Base-by-base conservation (phyloP, 306 rosid species). In the Quercus cerris region DNA sequence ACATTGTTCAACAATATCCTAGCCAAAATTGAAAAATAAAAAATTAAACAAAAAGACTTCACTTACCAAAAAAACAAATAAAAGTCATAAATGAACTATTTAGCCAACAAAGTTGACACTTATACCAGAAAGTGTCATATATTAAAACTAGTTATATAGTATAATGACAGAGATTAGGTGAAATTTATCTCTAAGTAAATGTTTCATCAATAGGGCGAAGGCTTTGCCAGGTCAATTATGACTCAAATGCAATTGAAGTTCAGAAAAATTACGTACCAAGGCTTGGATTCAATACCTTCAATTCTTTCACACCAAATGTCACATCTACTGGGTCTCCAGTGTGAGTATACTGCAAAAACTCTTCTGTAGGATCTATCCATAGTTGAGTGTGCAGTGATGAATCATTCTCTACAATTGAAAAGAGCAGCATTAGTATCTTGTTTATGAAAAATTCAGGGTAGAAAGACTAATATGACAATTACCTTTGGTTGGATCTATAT, bases 311-410 rank as follows among this genome's bases (percentile, higher is more conserved):
- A 76, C 93, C 91, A 85, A 95, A 95, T 13, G 98, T 95, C 81
- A 95, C 95, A 71, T 95, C 99, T 71, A 89, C 86, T 1, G 99
- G 96, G 62, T 91, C 96, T 67, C 98, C 99, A 35, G 80, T 81
- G 79, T 93, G 99, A 57, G 81, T 84, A 88, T 93, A 91, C 83
- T 89, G 97, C 85, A 89, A 78, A 89, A 95, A 93, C 86, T 95
- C 99, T 86, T 91, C 99, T 31, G 77, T 78, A 73, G 99, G 99
- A 85, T 95, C 99, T 84, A 95, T 93, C 98, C 99, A 95, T 33
- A 95, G 89, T 77, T 95, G 97, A 81, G 99, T 95, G 84, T 91
- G 98, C 9, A 93, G 87, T 68, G 79, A 83, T 0, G 97, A 82
- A 77, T 91, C 98, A 79, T 89, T 93, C 74, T 95, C 99, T 95